These are phyloP conservation scores for Clitopilus hobsonii DNA, from an alignment of 768 basidiomycete genomes.

Conservation along the genomic window DNA sequence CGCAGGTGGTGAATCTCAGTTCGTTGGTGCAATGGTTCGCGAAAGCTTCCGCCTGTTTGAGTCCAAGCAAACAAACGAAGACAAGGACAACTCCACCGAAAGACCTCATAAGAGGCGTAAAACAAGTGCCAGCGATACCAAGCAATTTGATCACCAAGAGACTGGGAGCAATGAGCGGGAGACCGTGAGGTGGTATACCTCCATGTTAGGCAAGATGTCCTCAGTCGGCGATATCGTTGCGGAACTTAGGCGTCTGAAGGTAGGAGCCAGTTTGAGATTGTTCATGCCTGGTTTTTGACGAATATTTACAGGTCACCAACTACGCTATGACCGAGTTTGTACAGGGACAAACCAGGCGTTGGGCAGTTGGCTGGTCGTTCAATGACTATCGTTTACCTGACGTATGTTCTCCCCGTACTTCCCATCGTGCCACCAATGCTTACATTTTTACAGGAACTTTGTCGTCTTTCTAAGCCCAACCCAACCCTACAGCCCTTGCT, in stretches of 20 bases:
- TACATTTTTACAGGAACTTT: slow-evolving; percentile 19
- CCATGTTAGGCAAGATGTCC: slow-evolving; percentile 84
- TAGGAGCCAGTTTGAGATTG: slow-evolving; percentile 11
- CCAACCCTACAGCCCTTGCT: slow-evolving; percentile 45
- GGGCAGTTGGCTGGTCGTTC: slow-evolving; percentile 90
- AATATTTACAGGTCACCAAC: slow-evolving; percentile 62
- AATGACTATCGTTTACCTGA: slow-evolving; percentile 64
- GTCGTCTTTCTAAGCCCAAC: slow-evolving; percentile 30
- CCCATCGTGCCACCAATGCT: not conserved
- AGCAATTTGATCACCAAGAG: too few relatives aligned
- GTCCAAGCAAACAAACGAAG: not conserved
- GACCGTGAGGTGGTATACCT: slow-evolving; percentile 78
- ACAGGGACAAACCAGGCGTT: slow-evolving; percentile 87
- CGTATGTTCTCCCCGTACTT: slow-evolving; percentile 39
- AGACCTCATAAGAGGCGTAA: not conserved
- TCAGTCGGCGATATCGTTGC: slow-evolving; percentile 63
- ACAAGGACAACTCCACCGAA: not conserved
- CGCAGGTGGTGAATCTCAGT: slow-evolving; percentile 76
- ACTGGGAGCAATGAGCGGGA: too few relatives aligned
- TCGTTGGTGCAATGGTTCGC: slow-evolving; percentile 70
- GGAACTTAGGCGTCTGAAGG: slow-evolving; percentile 37
- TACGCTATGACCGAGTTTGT: slow-evolving; percentile 82
- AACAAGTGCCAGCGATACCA: too few relatives aligned
- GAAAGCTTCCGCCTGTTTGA: slow-evolving; percentile 52
- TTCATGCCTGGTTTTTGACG: not conserved